These are phyloP conservation scores for Rhodotorula taiwanensis DNA, from an alignment of 768 basidiomycete species.

Conservation along the genomic window DNA sequence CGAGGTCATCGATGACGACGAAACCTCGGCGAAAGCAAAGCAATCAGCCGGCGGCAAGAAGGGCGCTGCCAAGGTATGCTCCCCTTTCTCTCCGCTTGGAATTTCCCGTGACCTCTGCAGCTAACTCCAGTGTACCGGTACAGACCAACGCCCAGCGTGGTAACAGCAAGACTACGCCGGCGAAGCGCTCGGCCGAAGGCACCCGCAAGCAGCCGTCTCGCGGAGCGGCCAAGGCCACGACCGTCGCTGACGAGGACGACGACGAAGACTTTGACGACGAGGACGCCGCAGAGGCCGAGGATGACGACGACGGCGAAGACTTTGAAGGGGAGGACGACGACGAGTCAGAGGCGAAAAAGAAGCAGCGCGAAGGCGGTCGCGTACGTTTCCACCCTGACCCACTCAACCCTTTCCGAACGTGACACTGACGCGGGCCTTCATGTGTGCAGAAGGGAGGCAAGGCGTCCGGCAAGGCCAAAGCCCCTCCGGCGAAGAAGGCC, in stretches of 20 bases:
- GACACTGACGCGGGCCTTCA: not conserved
- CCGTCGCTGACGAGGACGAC: slow-evolving; percentile 1
- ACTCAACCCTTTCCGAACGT: no score
- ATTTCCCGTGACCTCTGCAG: no score
- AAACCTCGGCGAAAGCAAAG: slow-evolving; percentile 5
- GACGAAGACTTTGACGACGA: slow-evolving; percentile 5
- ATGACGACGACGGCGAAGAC: slow-evolving; percentile 11
- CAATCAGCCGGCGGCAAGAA: slow-evolving; percentile 24
- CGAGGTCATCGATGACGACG: not conserved
- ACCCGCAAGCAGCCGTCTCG: slow-evolving; percentile 21
- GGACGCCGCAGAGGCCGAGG: not conserved
- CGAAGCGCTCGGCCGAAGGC: slow-evolving; percentile 15
- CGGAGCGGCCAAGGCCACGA: not conserved
- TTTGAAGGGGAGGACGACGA: slow-evolving; percentile 10
- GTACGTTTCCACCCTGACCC: not conserved
- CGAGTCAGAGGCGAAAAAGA: slow-evolving; percentile 20
- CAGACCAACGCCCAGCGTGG: slow-evolving; percentile 22
- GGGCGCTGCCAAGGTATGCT: slow-evolving; percentile 24
- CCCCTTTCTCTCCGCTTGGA: not conserved
- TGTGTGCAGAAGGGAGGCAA: slow-evolving; percentile 13
- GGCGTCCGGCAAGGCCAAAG: not conserved
- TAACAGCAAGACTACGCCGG: slow-evolving; percentile 11
- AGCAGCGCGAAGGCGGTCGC: slow-evolving; percentile 11
- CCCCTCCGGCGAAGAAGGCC: slow-evolving; percentile 12
- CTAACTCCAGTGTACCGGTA: no score